Evolutionary conservation across 352 stramenopile genomes (phyloP), one percentile per base, ranked within the genome.

Genomic region (Poterioochromonas sp.): DNA sequence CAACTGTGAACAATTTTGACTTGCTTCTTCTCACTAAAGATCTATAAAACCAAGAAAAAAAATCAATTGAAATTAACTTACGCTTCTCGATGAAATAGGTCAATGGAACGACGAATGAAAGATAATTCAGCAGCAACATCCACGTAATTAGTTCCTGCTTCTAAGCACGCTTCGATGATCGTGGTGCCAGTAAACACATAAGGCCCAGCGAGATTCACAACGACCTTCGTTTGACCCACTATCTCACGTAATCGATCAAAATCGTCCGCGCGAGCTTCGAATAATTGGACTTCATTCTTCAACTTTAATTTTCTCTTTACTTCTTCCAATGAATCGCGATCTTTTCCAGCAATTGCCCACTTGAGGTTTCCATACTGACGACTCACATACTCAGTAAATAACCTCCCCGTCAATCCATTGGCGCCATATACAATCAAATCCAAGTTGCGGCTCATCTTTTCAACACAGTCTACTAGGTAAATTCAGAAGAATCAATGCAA

Each of bases 151-250:
- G 73, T 77, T 1, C 71, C 71, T 32, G 73, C 64, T 34, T 80
- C 78, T 0, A 82, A 79, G 26, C 84, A 83, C 0, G 85, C 82
- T 8, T 85, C 84, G 15, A 91, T 87, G 12, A 91, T 80, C 37
- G 86, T 83, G 32, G 80, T 78, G 68, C 88, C 85, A 73, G 89
- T 86, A 2, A 78, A 78, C 5, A 79, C 73, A 39, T 90, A 84
- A n/a, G 90, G 87, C 1, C 77, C 80, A 62, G 86, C 87, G 1
- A 86, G 85, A 18, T 85, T 81, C 11, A 84, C 22, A 47, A 95
- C 80, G 49, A 92, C 85, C 0, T 80, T 51, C 60, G 88, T 83
- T 44, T 44, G 11, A 26, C 11, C 47, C 3, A 32, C 22, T 5
- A 73, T 51, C 2, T 40, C 35, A 35, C 34, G 11, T 5, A 73